phyloP scores from a whole-genome alignment of 176 grass and related monocot genomes.

The Hsuehochloa calcarea region DNA sequence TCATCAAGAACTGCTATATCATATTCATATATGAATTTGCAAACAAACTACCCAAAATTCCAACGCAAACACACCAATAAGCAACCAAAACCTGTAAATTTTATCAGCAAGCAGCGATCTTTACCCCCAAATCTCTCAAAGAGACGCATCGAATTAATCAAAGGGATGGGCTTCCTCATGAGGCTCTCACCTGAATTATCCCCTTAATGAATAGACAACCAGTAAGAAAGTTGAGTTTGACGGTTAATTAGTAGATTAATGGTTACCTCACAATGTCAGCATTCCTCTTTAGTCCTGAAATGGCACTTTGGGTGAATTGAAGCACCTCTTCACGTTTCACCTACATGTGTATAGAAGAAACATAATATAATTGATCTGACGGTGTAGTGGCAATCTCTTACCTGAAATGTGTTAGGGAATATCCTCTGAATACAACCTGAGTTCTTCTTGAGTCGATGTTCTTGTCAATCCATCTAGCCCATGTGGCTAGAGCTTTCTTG shows the following conservation, averaged over 20 bases:
- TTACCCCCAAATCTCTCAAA: neutral
- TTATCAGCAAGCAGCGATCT: neutral
- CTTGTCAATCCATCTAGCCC: no score
- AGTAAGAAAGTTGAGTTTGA: constrained; percentile 15
- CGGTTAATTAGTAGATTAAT: constrained; percentile 20
- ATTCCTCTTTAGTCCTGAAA: constrained; percentile 88
- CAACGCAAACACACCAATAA: neutral
- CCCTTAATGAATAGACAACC: constrained; percentile 41
- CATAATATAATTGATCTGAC: neutral
- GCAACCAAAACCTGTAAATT: neutral
- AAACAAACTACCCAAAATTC: constrained; percentile 1
- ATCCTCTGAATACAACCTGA: no score
- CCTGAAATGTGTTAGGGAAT: no score
- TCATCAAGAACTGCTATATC: no score
- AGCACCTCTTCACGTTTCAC: constrained; percentile 96
- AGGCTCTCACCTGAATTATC: constrained; percentile 74
- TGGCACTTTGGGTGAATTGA: constrained; percentile 88
- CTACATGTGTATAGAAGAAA: constrained; percentile 50
- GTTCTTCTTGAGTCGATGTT: no score
- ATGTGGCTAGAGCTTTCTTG: no score
- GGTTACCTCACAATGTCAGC: constrained; percentile 70
- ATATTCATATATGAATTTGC: neutral
- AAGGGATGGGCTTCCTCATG: neutral
- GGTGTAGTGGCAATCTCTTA: no score
- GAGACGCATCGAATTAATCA: neutral